Evolutionary conservation across 352 stramenopile species (phyloP).

Genomic region (Globisporangium canariense): DNA sequence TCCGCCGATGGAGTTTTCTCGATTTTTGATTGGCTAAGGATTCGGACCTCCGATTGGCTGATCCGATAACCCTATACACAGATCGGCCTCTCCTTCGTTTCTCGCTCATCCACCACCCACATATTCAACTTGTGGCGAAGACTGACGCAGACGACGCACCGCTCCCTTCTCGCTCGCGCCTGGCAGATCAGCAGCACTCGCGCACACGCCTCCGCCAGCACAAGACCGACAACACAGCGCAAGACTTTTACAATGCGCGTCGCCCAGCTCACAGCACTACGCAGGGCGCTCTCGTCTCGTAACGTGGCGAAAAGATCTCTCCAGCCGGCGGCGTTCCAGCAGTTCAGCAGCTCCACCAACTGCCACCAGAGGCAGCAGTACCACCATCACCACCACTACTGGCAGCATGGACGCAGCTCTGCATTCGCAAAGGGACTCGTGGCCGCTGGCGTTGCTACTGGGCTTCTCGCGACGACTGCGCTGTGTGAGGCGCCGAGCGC

Average conservation of each 20-base stretch:
- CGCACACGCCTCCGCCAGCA: not conserved
- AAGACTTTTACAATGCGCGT: not conserved
- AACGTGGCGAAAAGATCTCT: constrained; percentile 5
- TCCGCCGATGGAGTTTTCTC: constrained; percentile 3
- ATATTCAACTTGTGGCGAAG: not conserved
- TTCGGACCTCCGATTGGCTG: not conserved
- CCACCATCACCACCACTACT: not conserved
- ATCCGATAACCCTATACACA: not conserved
- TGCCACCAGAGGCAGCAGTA: not conserved
- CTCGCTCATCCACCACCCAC: constrained; percentile 1
- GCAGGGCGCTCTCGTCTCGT: constrained; percentile 8
- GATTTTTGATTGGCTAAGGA: not conserved
- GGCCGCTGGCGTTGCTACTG: constrained; percentile 5
- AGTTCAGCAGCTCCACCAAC: not conserved
- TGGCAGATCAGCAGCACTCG: not conserved
- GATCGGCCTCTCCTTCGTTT: not conserved
- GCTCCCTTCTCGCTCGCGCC: not conserved
- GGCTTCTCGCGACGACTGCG: constrained; percentile 3
- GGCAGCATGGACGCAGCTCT: not conserved
- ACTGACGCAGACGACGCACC: not conserved
- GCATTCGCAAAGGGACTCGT: not conserved
- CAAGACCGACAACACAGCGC: not conserved
- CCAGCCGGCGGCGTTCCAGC: constrained; percentile 1
- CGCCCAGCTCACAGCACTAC: constrained; percentile 3
- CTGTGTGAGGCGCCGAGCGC: constrained; percentile 18